phyloP scores from a whole-genome alignment of 2,329 filamentous ascomycete genomes.

The Sporothrix euskadiensis region DNA sequence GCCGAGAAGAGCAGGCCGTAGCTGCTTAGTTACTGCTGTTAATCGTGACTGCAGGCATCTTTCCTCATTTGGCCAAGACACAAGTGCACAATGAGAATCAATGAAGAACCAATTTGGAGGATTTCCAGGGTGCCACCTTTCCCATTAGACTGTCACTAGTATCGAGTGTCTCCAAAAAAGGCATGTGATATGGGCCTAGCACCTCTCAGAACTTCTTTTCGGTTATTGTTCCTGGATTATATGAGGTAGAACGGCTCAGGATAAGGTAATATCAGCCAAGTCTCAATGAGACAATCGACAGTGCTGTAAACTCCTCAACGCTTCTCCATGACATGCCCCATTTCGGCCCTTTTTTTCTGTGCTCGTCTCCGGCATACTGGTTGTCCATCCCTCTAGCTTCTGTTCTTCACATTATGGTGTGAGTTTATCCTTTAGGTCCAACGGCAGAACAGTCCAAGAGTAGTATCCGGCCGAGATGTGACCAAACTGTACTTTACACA shows the following conservation, averaged over 20 bases:
- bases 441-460: not conserved
- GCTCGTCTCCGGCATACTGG: not conserved
- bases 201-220: not conserved
- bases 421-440: not conserved
- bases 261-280: not conserved
- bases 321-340: no score
- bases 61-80: not conserved
- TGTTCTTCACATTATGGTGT: not conserved
- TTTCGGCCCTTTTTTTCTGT: slow-evolving; percentile 12
- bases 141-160: no score
- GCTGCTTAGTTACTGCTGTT: not conserved
- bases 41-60: not conserved
- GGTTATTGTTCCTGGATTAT: not conserved
- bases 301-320: not conserved
- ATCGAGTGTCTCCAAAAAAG: no score
- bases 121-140: not conserved
- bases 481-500: not conserved
- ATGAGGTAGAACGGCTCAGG: no score
- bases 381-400: not conserved
- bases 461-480: not conserved
- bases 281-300: not conserved
- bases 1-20: not conserved
- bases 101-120: not conserved
- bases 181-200: not conserved
- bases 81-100: not conserved